Evolutionary conservation across 2,329 filamentous ascomycete genomes (phyloP).

Genomic region (Arthrobotrys sinensis): DNA sequence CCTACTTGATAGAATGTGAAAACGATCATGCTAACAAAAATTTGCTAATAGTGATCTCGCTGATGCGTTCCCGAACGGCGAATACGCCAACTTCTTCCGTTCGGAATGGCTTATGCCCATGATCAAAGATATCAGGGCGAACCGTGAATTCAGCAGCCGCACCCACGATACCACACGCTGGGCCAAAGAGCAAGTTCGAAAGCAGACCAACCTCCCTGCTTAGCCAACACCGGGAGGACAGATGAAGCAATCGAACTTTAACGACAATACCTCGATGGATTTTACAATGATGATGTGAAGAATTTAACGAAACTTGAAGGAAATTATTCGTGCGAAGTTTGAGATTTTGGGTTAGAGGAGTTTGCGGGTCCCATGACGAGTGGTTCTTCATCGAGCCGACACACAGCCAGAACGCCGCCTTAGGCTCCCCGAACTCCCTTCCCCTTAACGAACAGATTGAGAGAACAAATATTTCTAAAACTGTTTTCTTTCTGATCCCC

Average conservation of each 20-base stretch:
- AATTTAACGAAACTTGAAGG: conserved; percentile 25
- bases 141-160: conserved; percentile 84
- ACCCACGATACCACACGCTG: conserved; percentile 96
- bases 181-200: conserved; percentile 97
- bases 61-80: conserved; percentile 91
- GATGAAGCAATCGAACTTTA: conserved; percentile 26
- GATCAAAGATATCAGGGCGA: conserved; percentile 91
- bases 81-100: conserved; percentile 87
- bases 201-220: conserved; percentile 74
- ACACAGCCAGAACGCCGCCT: neutral
- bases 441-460: conserved; percentile 46
- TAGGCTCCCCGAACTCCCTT: conserved; percentile 1
- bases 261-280: conserved; percentile 5
- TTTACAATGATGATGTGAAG: conserved; percentile 50
- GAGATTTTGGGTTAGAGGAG: conserved; percentile 28
- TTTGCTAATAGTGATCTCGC: conserved; percentile 82
- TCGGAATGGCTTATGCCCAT: conserved; percentile 90
- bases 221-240: conserved; percentile 32
- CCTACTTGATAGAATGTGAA: neutral
- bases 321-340: conserved; percentile 40
- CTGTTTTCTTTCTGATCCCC: conserved; percentile 59
- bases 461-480: conserved; percentile 61
- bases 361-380: neutral
- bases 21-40: conserved; percentile 33
- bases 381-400: neutral